Conservation (phyloP, 169 alveolate genomes). For the Fabrea salina region DNA sequence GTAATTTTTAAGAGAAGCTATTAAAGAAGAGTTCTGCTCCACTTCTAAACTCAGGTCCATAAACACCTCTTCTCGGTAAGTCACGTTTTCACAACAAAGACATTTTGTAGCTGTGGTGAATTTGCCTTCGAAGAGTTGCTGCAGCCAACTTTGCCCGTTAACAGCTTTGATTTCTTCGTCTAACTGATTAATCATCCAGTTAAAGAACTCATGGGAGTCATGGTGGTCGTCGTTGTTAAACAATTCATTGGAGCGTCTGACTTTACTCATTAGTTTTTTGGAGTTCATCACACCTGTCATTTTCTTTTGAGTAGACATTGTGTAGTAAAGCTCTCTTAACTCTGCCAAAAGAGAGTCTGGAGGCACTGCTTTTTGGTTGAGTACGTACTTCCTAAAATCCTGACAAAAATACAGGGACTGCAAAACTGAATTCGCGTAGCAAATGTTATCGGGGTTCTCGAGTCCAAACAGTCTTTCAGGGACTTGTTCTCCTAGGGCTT, state of each 20-base stretch:
- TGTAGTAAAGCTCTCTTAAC: conserved; percentile 39
- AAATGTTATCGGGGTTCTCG: conserved; percentile 58
- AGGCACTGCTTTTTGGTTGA: not conserved
- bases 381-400: conserved; percentile 43
- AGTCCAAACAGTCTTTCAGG: conserved; percentile 66
- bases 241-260: conserved; percentile 46
- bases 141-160: conserved; percentile 32
- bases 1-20: conserved; percentile 45
- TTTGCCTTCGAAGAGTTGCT: conserved; percentile 63
- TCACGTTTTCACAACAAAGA: conserved; percentile 47
- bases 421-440: conserved; percentile 70
- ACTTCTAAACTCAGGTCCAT: conserved; percentile 58
- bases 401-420: conserved; percentile 60
- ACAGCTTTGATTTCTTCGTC: conserved; percentile 48
- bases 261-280: conserved; percentile 48
- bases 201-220: conserved; percentile 76
- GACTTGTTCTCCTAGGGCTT: conserved; percentile 43
- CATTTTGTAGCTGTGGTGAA: conserved; percentile 52
- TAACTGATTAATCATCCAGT: conserved; percentile 56
- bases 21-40: conserved; percentile 46
- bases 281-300: conserved; percentile 46
- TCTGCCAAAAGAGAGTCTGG: conserved; percentile 27
- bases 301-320: conserved; percentile 35
- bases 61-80: conserved; percentile 65
- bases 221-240: conserved; percentile 71